Percentiles rank a stretch among this genome's conserved stretches.
phyloP scores from a whole-genome alignment of 2,329 filamentous ascomycete genomes.

The Colletotrichum sp. region DNA sequence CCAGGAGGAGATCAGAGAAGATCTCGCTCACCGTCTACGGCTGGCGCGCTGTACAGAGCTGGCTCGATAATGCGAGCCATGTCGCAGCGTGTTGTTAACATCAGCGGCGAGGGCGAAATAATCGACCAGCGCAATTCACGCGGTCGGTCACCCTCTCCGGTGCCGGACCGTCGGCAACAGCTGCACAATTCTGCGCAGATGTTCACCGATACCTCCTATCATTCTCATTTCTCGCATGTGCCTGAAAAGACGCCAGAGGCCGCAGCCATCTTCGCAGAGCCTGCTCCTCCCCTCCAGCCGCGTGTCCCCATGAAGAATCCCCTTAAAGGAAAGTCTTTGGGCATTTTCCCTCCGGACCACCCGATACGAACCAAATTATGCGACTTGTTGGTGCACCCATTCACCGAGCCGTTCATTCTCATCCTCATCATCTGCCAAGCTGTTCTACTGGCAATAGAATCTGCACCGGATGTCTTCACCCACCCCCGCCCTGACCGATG shows the following conservation, averaged over 20 bases:
- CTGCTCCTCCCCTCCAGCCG: slow-evolving; percentile 33
- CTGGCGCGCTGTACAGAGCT: slow-evolving; percentile 70
- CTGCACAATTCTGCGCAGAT: slow-evolving; percentile 36
- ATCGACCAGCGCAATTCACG: slow-evolving; percentile 74
- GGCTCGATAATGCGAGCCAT: slow-evolving; percentile 82
- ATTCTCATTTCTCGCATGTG: slow-evolving; percentile 49
- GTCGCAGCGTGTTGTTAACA: slow-evolving; percentile 96
- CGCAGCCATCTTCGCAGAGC: slow-evolving; percentile 33
- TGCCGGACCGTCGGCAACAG: slow-evolving; percentile 56
- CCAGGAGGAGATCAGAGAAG: slow-evolving; percentile 54
- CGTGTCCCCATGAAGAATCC: slow-evolving; percentile 68
- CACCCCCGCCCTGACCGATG: slow-evolving; percentile 67
- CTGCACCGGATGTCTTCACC: slow-evolving; percentile 72
- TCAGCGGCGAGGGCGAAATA: slow-evolving; percentile 90
- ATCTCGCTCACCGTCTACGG: slow-evolving; percentile 68
- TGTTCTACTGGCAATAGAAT: slow-evolving; percentile 85
- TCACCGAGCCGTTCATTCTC: slow-evolving; percentile 86
- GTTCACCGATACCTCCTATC: slow-evolving; percentile 54
- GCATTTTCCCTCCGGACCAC: slow-evolving; percentile 83
- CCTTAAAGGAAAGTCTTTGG: slow-evolving; percentile 83
- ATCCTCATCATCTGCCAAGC: slow-evolving; percentile 88
- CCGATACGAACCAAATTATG: slow-evolving; percentile 76
- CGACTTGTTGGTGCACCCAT: slow-evolving; percentile 83
- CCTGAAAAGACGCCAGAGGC: slow-evolving; percentile 50
- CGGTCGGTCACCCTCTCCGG: slow-evolving; percentile 62